Conservation (phyloP, 768 basidiomycete species). For the Trametes punicea region DNA sequence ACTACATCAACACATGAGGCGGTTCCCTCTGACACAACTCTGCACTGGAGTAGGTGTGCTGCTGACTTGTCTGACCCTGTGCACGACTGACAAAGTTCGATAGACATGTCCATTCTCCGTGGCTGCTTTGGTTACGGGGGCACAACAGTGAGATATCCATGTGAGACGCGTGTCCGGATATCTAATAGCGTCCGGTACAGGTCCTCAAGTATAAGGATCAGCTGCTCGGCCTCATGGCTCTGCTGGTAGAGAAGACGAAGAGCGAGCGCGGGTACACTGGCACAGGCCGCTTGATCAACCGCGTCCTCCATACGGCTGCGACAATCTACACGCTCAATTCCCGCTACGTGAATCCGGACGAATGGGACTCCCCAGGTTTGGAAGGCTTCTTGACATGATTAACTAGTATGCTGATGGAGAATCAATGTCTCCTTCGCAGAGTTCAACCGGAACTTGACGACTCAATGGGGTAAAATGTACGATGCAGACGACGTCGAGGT, state of each 20-base stretch:
- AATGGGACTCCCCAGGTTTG: conserved; percentile 76
- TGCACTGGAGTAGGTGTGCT: conserved; percentile 83
- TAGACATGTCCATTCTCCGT: conserved; percentile 79
- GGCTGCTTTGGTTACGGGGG: conserved; percentile 81
- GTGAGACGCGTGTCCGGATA: too few species aligned
- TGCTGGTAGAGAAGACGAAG: conserved; percentile 77
- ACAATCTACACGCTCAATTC: conserved; percentile 75
- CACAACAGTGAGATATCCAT: conserved; percentile 42
- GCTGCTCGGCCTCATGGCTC: conserved; percentile 56
- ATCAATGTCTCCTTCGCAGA: conserved; percentile 34
- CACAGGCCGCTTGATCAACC: conserved; percentile 72
- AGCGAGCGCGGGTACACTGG: conserved; percentile 86
- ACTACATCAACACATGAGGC: conserved; percentile 74
- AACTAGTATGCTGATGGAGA: conserved; percentile 16
- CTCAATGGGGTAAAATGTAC: conserved; percentile 79
- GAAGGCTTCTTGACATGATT: neutral
- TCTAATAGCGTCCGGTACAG: conserved; percentile 35
- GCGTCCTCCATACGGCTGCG: conserved; percentile 71
- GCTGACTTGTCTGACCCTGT: neutral
- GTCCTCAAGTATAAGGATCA: conserved; percentile 65
- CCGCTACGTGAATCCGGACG: conserved; percentile 77
- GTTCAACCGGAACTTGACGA: conserved; percentile 59
- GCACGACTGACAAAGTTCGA: conserved; percentile 2
- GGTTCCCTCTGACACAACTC: conserved; percentile 79
- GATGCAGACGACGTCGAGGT: conserved; percentile 75